These are phyloP conservation scores for Xylaria sp. DNA, from an alignment of 495 filamentous ascomycete genomes.

Conservation along the genomic window DNA sequence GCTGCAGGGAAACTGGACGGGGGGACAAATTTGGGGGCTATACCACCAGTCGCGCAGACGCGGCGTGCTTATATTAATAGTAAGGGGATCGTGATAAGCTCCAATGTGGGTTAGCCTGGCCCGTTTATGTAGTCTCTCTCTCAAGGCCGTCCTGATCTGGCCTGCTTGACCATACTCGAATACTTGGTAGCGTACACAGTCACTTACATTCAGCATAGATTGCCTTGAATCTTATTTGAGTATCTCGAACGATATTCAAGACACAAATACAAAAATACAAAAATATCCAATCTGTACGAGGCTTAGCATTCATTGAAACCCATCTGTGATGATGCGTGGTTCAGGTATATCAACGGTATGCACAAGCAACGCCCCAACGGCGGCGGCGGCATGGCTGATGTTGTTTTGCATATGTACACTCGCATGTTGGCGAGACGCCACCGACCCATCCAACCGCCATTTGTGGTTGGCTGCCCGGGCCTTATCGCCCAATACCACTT, in stretches of 20 bases:
- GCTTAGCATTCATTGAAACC: conserved; percentile 9
- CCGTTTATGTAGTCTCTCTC: no score
- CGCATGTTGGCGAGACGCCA: conserved; percentile 12
- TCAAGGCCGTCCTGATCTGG: background rate
- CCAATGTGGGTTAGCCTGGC: background rate
- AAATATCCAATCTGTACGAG: background rate
- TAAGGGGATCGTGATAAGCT: conserved; percentile 1
- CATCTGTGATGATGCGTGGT: background rate
- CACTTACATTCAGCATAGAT: background rate
- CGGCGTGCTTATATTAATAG: conserved; percentile 8
- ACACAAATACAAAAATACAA: no score
- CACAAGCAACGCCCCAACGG: conserved; percentile 5
- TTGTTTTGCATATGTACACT: conserved; percentile 13
- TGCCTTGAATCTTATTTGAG: background rate
- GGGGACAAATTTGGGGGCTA: background rate
- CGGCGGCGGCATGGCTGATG: conserved; percentile 17
- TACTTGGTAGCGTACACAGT: no score
- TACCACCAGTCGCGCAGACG: background rate
- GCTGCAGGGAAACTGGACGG: conserved; percentile 3
- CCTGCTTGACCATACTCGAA: background rate
- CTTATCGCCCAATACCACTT: background rate
- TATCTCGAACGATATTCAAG: no score
- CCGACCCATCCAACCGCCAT: conserved; percentile 1
- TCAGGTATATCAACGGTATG: background rate
- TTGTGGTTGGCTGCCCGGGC: background rate